Percentiles rank a stretch among this genome's conserved stretches.
phyloP scores from a whole-genome alignment of 768 basidiomycete species.

The Psilocybe cyanescens region DNA sequence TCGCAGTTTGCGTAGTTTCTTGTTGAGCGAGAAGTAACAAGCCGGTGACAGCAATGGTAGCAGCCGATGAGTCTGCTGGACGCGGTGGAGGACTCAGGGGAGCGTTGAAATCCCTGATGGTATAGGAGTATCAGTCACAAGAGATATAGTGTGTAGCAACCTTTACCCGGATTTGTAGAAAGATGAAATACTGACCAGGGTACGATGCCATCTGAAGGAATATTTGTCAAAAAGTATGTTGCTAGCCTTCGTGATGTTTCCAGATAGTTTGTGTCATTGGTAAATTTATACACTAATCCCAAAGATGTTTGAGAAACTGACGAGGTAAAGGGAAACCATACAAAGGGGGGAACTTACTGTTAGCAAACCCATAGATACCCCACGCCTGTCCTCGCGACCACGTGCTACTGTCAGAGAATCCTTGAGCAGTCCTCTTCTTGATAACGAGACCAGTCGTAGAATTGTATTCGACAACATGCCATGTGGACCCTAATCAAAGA shows the following conservation, averaged over 20 bases:
- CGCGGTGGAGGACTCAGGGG: constrained; percentile 54
- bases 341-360: constrained; percentile 47
- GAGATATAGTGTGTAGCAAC: not conserved
- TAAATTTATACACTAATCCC: constrained; percentile 60
- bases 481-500: constrained; percentile 43
- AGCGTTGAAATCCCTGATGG: constrained; percentile 72
- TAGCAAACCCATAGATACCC: constrained; percentile 72
- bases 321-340: not conserved
- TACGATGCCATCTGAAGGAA: constrained; percentile 65
- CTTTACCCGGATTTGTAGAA: not conserved
- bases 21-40: constrained; percentile 58
- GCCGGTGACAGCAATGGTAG: constrained; percentile 62
- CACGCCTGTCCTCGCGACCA: constrained; percentile 79
- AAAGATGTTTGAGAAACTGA: not conserved
- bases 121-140: constrained; percentile 2
- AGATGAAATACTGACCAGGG: constrained; percentile 53
- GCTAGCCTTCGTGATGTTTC: constrained; percentile 63
- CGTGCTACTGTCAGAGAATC: constrained; percentile 66
- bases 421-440: constrained; percentile 60
- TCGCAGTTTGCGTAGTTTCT: constrained; percentile 36
- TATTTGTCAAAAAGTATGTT: constrained; percentile 58
- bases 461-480: constrained; percentile 73
- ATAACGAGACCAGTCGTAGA: constrained; percentile 65
- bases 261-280: constrained; percentile 53
- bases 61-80: constrained; percentile 73